Conservation (phyloP, 352 stramenopile genomes). For the Phytophthora pluvialis region DNA sequence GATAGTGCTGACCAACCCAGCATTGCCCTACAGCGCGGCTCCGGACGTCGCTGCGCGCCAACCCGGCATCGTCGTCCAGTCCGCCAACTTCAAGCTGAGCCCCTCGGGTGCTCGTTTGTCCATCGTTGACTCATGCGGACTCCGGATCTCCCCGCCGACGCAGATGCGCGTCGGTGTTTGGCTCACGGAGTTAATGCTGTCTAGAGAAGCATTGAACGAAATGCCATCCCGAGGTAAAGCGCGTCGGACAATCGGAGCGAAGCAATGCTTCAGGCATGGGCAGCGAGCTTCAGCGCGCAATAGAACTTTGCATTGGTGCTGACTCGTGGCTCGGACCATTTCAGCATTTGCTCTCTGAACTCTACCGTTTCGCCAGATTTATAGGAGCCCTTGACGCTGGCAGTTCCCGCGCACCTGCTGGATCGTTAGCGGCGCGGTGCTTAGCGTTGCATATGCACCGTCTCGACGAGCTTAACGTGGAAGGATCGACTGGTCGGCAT, state of each 20-base stretch:
- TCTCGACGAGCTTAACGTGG: no score
- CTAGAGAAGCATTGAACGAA: constrained; percentile 8
- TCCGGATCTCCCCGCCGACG: constrained; percentile 19
- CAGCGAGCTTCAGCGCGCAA: no score
- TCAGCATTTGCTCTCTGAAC: constrained; percentile 22
- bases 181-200: constrained; percentile 8
- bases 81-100: constrained; percentile 33
- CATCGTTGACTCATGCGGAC: constrained; percentile 13
- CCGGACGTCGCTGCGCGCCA: constrained; percentile 9
- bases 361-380: constrained; percentile 12
- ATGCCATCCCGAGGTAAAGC: constrained; percentile 1
- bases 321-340: constrained; percentile 9
- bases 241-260: constrained; percentile 21
- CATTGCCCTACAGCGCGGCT: constrained; percentile 21
- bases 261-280: constrained; percentile 1
- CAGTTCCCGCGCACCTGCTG: constrained; percentile 18
- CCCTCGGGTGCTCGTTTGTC: constrained; percentile 2
- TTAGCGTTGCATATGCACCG: not conserved
- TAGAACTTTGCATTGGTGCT: not conserved
- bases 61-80: constrained; percentile 26
- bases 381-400: constrained; percentile 2
- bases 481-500: not conserved
- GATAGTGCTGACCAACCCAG: not conserved
- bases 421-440: constrained; percentile 19
- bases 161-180: constrained; percentile 24